Percentiles rank a stretch among this genome's conserved stretches.
These are phyloP conservation scores for Simmondsia chinensis DNA, from an alignment of 148 eudicot species.

Conservation along the genomic window DNA sequence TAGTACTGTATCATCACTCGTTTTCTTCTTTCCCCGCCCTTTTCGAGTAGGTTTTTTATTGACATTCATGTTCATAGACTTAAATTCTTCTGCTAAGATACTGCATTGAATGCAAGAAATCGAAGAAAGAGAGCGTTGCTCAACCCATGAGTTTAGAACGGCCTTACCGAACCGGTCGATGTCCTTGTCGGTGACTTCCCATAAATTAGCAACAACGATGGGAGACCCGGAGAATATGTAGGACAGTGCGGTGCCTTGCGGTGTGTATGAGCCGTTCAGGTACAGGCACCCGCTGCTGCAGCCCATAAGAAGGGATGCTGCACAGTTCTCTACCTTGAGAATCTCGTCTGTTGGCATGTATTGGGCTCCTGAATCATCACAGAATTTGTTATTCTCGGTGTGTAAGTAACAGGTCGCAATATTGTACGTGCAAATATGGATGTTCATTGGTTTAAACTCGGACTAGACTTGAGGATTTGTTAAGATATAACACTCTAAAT, in stretches of 20 bases:
- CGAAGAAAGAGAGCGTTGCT: constrained; percentile 51
- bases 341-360: constrained; percentile 65
- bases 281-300: constrained; percentile 80
- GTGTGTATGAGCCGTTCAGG: constrained; percentile 52
- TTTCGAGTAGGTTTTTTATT: constrained; percentile 30
- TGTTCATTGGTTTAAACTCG: no score
- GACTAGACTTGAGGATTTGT: no score
- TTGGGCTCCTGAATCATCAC: constrained; percentile 46
- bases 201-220: constrained; percentile 75
- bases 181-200: constrained; percentile 96
- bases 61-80: constrained; percentile 31
- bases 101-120: constrained; percentile 49
- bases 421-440: neutral
- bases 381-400: neutral
- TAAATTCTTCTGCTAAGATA: constrained; percentile 32
- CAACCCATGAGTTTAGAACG: constrained; percentile 58
- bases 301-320: constrained; percentile 79
- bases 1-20: neutral
- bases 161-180: constrained; percentile 89
- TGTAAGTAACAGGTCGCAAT: neutral
- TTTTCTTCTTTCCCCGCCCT: constrained; percentile 28
- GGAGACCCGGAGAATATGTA: constrained; percentile 89
- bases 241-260: constrained; percentile 64
- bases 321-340: constrained; percentile 60
- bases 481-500: no score